Percentiles rank a stretch among this genome's conserved stretches.
phyloP scores from a whole-genome alignment of 2,329 filamentous ascomycete genomes.

The Paramyrothecium roridum region DNA sequence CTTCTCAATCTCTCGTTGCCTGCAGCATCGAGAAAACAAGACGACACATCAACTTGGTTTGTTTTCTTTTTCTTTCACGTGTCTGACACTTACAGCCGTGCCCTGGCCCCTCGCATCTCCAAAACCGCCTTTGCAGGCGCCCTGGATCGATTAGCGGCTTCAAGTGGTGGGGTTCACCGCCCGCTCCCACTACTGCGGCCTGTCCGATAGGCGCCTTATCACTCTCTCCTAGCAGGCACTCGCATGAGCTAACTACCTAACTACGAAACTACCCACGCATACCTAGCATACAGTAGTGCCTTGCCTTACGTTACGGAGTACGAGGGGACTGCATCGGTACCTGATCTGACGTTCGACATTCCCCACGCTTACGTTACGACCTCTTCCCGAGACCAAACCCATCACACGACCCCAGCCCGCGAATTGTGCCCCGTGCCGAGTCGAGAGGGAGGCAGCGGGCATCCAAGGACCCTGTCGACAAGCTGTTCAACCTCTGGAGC shows the following conservation, averaged over 20 bases:
- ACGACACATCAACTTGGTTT: background rate
- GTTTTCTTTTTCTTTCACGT: background rate
- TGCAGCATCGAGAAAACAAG: too few species aligned
- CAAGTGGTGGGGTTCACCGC: conserved; percentile 14
- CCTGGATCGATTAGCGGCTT: background rate
- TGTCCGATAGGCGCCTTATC: background rate
- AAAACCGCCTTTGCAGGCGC: background rate
- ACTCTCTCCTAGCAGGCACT: background rate
- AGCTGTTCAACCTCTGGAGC: conserved; percentile 1
- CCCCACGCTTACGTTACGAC: too few species aligned
- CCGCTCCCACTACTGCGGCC: conserved; percentile 3
- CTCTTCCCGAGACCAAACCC: too few species aligned
- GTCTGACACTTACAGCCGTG: background rate
- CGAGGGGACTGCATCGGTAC: too few species aligned
- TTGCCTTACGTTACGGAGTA: too few species aligned
- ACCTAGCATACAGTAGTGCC: too few species aligned
- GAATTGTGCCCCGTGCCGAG: background rate
- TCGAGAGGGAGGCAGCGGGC: background rate
- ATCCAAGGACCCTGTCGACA: background rate
- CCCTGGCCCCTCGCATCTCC: too few species aligned
- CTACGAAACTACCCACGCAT: too few species aligned
- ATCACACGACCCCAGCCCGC: background rate
- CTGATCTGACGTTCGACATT: too few species aligned
- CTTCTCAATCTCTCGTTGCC: too few species aligned
- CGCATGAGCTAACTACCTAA: too few species aligned